Base-by-base conservation (phyloP, 345 rosid genomes). In the Trapa incisa region DNA sequence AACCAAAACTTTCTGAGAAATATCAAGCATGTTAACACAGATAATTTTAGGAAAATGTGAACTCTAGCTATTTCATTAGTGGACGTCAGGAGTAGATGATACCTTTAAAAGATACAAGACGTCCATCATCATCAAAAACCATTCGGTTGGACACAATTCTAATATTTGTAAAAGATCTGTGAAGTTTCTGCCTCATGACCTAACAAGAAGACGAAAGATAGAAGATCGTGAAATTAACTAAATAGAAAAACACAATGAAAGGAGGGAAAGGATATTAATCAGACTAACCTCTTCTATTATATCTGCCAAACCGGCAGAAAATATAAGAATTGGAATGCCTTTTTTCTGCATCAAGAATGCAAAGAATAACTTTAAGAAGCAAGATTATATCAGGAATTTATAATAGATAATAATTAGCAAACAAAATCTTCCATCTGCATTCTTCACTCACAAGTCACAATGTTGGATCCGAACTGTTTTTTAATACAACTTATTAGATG, bases 231-330 rank as follows among this genome's bases (percentile, higher is more conserved):
- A 69, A 68, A 41, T 22, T 22, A 41, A 41, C 29, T 22, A 39
- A 39, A 39, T 3, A 39, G 42, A 39, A 39, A 41, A 41, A 41
- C 43, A 5, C 37, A n/a, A 3, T 22, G 63, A 17, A 58, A 32
- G 37, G 0, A 29, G 35, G 58, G 62, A 4, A 64, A 61, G 43
- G 65, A 58, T 29, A 42, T 4, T 17, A 10, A 57, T 50, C 14
- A 65, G 65, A 71, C 77, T 68, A 70, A 89, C 98, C 95, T 92
- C 98, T 81, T 92, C 96, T 74, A 89, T 92, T 36, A 92, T 85
- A 81, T 92, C 96, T 67, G 95, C 98, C 71, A 92, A 92, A 56
- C 96, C 98, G n/a, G 95, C 95, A 72, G 98, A 89, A 79, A 92
- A 92, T 76, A 92, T 81, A 75, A 86, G 84, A 64, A 92, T 76